These are phyloP conservation scores for Metarhizium guizhouense DNA, from an alignment of 2,329 filamentous ascomycete genomes.

Conservation along the genomic window DNA sequence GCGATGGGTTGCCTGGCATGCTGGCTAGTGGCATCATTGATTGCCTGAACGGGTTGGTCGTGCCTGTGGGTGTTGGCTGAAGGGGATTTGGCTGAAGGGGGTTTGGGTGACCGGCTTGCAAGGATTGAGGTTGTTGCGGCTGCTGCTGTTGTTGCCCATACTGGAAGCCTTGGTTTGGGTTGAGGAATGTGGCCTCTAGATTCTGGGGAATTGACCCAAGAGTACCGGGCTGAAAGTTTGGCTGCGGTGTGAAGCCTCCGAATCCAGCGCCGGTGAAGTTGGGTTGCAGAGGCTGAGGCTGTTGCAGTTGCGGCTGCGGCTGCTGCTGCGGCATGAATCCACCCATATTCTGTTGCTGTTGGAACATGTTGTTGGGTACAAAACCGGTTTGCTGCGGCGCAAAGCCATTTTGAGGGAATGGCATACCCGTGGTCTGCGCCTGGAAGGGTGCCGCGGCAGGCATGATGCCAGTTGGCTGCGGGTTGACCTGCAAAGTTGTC, in stretches of 20 bases:
- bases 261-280: conserved; percentile 67
- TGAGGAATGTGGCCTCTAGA: conserved; percentile 41
- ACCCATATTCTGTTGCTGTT: conserved; percentile 20
- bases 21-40: conserved; percentile 68
- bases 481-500: conserved; percentile 51
- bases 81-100: conserved; percentile 31
- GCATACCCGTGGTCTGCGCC: conserved; percentile 28
- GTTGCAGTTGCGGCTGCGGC: conserved; percentile 24
- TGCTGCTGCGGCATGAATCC: conserved; percentile 17
- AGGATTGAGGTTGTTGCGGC: conserved; percentile 11
- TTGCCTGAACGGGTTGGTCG: conserved; percentile 88
- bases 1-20: conserved; percentile 14
- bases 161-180: conserved; percentile 14
- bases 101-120: conserved; percentile 30
- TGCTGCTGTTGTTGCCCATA: conserved; percentile 12
- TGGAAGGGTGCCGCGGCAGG: conserved; percentile 27
- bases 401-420: conserved; percentile 17
- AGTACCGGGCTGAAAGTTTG: conserved; percentile 41
- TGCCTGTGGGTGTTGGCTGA: conserved; percentile 37
- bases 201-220: conserved; percentile 52
- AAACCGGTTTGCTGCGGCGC: conserved; percentile 18
- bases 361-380: conserved; percentile 21
- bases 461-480: conserved; percentile 21
- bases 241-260: conserved; percentile 68
- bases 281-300: conserved; percentile 26